These are phyloP conservation scores for Gautieria morchelliformis DNA, from an alignment of 768 basidiomycete species.

Conservation along the genomic window DNA sequence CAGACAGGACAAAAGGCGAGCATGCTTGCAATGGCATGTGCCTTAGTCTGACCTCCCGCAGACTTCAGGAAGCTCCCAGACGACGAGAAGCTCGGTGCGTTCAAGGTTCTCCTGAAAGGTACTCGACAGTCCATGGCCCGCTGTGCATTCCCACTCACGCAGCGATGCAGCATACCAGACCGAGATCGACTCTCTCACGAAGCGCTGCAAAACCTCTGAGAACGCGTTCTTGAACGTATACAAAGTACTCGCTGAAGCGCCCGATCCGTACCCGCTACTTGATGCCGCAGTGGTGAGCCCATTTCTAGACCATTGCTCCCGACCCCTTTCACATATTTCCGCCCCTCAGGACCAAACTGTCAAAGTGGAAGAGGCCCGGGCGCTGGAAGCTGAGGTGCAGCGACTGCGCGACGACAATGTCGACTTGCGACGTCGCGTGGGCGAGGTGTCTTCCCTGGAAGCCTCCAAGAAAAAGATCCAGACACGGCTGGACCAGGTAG, in stretches of 20 bases:
- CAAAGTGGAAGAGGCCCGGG: conserved; percentile 71
- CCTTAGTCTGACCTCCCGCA: conserved; percentile 20
- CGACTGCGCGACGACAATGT: conserved; percentile 74
- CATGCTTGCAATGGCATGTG: not conserved
- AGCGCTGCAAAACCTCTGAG: conserved; percentile 86
- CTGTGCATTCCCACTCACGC: not conserved
- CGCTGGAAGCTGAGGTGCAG: conserved; percentile 66
- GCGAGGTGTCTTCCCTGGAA: conserved; percentile 56
- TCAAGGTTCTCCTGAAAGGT: conserved; percentile 90
- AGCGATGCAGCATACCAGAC: conserved; percentile 71
- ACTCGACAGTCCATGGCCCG: conserved; percentile 11
- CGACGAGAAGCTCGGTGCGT: conserved; percentile 73
- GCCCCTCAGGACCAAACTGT: conserved; percentile 79
- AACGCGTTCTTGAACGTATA: conserved; percentile 95
- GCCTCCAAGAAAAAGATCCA: conserved; percentile 70
- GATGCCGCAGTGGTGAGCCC: conserved; percentile 78
- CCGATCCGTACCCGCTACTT: conserved; percentile 93
- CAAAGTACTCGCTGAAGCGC: conserved; percentile 93
- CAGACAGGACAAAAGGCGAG: conserved; percentile 95
- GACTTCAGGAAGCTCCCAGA: conserved; percentile 97
- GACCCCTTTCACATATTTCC: not conserved
- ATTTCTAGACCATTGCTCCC: not conserved
- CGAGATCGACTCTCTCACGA: conserved; percentile 93
- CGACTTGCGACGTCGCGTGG: conserved; percentile 61
- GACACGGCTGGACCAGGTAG: conserved; percentile 62